Conservation (phyloP, 371 early-diverging fungal species). For the Mucor piriformis region DNA sequence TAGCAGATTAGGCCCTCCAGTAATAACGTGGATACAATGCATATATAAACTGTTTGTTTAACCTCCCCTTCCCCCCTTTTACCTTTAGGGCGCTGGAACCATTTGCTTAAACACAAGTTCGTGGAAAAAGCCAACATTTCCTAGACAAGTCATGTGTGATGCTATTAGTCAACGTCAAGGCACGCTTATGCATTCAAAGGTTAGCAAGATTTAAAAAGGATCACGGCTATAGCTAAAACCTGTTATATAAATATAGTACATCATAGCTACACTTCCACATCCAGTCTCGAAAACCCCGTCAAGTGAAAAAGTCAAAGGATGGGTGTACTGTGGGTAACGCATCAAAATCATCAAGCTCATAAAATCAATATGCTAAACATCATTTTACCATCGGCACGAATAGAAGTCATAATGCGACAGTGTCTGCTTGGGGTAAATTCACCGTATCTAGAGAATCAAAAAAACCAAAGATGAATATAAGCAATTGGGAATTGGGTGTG, state of each 20-base stretch:
- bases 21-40: no score
- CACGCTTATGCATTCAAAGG: slow-evolving; percentile 53
- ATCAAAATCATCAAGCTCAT: neutral
- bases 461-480: slow-evolving; percentile 43
- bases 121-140: slow-evolving; percentile 47
- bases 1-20: slow-evolving; percentile 39
- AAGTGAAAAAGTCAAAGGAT: slow-evolving; percentile 29
- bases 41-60: no score
- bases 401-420: slow-evolving; percentile 53
- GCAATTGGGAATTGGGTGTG: slow-evolving; percentile 57
- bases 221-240: neutral
- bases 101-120: slow-evolving; percentile 37
- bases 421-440: slow-evolving; percentile 48
- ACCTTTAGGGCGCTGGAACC: slow-evolving; percentile 47
- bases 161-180: slow-evolving; percentile 47
- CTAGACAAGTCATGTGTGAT: slow-evolving; percentile 46
- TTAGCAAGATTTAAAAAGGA: slow-evolving; percentile 10
- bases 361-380: no score
- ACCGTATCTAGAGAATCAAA: slow-evolving; percentile 26
- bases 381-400: no score
- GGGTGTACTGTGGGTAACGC: slow-evolving; percentile 48
- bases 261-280: slow-evolving; percentile 34
- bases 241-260: slow-evolving; percentile 32
- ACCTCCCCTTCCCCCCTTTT: no score
- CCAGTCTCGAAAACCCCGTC: neutral